Evolutionary conservation across 345 rosid genomes (phyloP), one percentile per base, ranked within the genome.

Genomic region (Clarkia xantiana): DNA sequence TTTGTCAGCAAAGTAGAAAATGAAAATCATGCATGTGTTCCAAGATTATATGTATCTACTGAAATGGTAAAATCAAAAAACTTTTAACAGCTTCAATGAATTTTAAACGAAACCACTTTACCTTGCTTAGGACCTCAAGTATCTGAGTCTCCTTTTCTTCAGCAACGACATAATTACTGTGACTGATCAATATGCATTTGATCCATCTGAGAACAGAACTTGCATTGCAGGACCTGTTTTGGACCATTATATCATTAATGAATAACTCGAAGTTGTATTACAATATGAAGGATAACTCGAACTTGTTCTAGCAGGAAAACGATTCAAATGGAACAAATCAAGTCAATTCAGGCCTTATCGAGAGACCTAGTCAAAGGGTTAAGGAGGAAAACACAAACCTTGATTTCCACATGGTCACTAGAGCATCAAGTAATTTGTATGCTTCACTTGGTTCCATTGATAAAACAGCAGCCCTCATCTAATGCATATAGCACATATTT

Each of bases 361-460:
- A n/a, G n/a, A n/a, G n/a, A n/a, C n/a, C n/a, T n/a, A n/a, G n/a
- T n/a, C n/a, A n/a, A n/a, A n/a, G n/a, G n/a, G n/a, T n/a, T n/a
- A n/a, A n/a, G n/a, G n/a, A n/a, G n/a, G 45, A n/a, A 47, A 65
- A 61, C 62, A 44, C 67, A 53, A 57, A 91, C 99, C 95, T 82
- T 34, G 96, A 81, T 62, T 84, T 79, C 95, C 95, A 91, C 75
- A 66, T 56, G 47, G 58, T 55, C 58, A 84, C 62, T 76, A 91
- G 72, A 65, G 58, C 52, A 61, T 77, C 84, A 57, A 91, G 72
- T 45, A 82, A 77, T 63, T 79, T 71, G 55, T 57, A 64, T 14
- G 90, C 96, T 49, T 77, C 66, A 61, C 71, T 54, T 18, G 86
- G 76, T 64, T 54, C 67, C 87, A 84, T 71, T 46, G 96, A 71